Base-by-base conservation (phyloP, 2,329 filamentous ascomycete species). In the Calycina marina region DNA sequence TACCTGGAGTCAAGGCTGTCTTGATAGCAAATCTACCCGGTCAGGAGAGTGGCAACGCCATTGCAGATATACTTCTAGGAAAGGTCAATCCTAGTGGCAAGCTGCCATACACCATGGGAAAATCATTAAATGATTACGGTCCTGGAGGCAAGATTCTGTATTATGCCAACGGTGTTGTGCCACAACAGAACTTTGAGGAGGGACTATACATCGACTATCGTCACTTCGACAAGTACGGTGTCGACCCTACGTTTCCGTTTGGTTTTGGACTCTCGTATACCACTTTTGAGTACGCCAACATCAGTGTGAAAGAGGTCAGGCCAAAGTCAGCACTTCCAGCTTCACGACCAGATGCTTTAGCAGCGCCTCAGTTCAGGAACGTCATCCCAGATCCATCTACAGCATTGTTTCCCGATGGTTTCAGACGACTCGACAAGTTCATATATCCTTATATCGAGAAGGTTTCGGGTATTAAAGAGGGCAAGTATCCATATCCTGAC, bases 181-280 rank as follows among this genome's bases (percentile, higher is more conserved):
- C 84, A 0, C 83, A 93, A 49, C 82, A 92, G 44, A 75, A 83
- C 41, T 93, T 90, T 51, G 67, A 65, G 1, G 83, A 93, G 50
- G 83, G 83, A 0, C 58, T 93, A 0, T 86, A 86, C 50, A 75
- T 92, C 43, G 88, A 94, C 59, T 93, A 94, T 57, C 76, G 85
- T 9, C 71, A 86, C 54, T 86, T 94, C 45, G 85, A 93, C 60
- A 81, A 78, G 50, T 56, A 77, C 34, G 62, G 65, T 35, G 76
- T 90, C 38, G 62, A 63, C 4, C 86, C 86, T 1, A 77, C 80
- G 1, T 94, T 77, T 50, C 79, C 83, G 28, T 94, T 94, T 46
- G 86, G 88, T 0, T 86, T 75, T 38, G 88, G 86, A 0, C 65
- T 94, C 2, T 74, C 68, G 2, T 80, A 80, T 56, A 77, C 69